Evolutionary conservation across 306 rosid genomes (phyloP).

Genomic region (Arachis hypogaea): DNA sequence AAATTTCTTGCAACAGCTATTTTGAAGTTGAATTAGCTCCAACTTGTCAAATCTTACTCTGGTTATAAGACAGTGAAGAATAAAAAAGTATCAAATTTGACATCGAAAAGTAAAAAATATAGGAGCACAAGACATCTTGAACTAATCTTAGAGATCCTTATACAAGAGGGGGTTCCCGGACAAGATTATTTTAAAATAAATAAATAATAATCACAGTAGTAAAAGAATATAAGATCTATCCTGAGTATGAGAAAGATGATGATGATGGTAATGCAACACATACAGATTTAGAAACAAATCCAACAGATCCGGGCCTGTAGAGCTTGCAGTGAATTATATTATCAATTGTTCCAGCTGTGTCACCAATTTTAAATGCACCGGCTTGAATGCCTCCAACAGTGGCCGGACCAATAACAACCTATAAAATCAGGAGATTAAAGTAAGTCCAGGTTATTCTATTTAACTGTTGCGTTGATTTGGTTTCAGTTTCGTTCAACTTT

Average conservation of each 20-base stretch:
- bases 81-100: constrained; percentile 30
- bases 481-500: constrained; percentile 27
- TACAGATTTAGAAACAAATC: constrained; percentile 99
- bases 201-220: too few relatives aligned
- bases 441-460: constrained; percentile 36
- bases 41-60: not conserved
- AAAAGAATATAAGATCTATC: too few relatives aligned
- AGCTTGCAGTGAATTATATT: constrained; percentile 91
- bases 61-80: constrained; percentile 25
- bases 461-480: constrained; percentile 15
- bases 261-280: constrained; percentile 42
- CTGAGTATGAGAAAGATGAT: constrained; percentile 30
- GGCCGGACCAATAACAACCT: constrained; percentile 98
- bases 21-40: constrained; percentile 25
- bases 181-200: not conserved
- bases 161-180: constrained; percentile 6
- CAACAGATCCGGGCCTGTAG: constrained; percentile 99
- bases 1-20: constrained; percentile 22
- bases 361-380: constrained; percentile 99
- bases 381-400: constrained; percentile 99
- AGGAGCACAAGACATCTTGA: constrained; percentile 15
- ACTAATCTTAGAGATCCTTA: constrained; percentile 13
- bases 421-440: constrained; percentile 40
- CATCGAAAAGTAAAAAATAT: constrained; percentile 22
- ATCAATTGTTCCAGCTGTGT: constrained; percentile 98